A percentile compares a stretch with the other conserved stretches of the same genome.
Evolutionary conservation across 371 early-diverging fungal species (phyloP).

Genomic region (Batkoa obscura): DNA sequence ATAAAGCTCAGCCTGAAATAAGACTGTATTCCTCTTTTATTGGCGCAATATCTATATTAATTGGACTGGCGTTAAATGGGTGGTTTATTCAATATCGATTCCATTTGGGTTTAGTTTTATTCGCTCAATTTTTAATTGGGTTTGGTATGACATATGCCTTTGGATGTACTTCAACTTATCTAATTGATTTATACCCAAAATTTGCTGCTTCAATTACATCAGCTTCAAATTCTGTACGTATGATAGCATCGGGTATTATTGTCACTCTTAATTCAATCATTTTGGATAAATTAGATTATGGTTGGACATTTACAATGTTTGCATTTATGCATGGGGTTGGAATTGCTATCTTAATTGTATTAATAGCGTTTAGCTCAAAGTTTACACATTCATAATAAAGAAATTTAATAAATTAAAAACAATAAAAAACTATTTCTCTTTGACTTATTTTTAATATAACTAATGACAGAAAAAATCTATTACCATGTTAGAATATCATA

Average conservation of each 20-base stretch:
- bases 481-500: no score
- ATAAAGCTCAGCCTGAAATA: constrained; percentile 11
- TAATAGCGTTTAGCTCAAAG: no score
- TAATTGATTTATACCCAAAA: constrained; percentile 2
- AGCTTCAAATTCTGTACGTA: not conserved
- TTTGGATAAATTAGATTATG: not conserved
- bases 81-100: constrained; percentile 17
- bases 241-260: not conserved
- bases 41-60: constrained; percentile 16
- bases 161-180: not conserved
- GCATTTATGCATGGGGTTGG: not conserved
- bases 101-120: constrained; percentile 7
- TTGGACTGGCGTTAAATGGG: constrained; percentile 22
- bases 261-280: not conserved
- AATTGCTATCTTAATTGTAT: no score
- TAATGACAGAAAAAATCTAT: no score
- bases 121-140: constrained; percentile 5
- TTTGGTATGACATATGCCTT: not conserved
- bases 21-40: constrained; percentile 19
- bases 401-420: no score
- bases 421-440: no score
- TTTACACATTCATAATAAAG: no score
- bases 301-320: not conserved
- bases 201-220: constrained; percentile 3
- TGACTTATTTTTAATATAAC: no score